phyloP scores from a whole-genome alignment of 2,329 filamentous ascomycete species.

The Fragosphaeria purpurea region DNA sequence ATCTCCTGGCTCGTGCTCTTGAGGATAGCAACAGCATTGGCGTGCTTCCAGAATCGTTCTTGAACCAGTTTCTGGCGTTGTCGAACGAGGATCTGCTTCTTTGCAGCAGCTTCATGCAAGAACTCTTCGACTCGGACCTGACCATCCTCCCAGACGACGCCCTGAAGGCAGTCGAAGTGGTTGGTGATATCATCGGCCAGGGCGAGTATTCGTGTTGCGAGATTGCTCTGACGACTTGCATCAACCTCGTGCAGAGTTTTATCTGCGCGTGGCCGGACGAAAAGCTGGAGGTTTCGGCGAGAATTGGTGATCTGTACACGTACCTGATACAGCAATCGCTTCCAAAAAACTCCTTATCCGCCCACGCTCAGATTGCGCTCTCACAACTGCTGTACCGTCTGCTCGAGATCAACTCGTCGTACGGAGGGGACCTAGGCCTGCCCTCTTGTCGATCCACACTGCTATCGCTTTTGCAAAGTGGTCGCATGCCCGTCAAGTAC shows the following conservation, averaged over 20 bases:
- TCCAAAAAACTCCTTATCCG: slow-evolving; percentile 58
- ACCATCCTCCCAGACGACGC: slow-evolving; percentile 37
- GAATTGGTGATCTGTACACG: slow-evolving; percentile 66
- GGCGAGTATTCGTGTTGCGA: slow-evolving; percentile 65
- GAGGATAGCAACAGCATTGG: slow-evolving; percentile 35
- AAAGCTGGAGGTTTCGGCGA: slow-evolving; percentile 49
- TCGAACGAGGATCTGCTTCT: slow-evolving; percentile 43
- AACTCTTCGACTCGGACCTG: slow-evolving; percentile 45
- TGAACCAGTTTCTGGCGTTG: slow-evolving; percentile 39
- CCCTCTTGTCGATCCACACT: slow-evolving; percentile 59
- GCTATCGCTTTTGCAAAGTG: slow-evolving; percentile 58
- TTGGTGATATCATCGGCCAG: slow-evolving; percentile 41
- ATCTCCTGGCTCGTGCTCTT: slow-evolving; percentile 33
- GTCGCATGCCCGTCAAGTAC: slow-evolving; percentile 64
- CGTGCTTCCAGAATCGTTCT: slow-evolving; percentile 38
- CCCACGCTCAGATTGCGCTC: slow-evolving; percentile 56
- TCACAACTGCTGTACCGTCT: slow-evolving; percentile 60
- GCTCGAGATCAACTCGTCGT: slow-evolving; percentile 56
- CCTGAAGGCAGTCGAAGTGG: slow-evolving; percentile 35
- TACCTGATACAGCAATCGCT: slow-evolving; percentile 64
- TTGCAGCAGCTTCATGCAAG: slow-evolving; percentile 38
- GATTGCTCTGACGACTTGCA: slow-evolving; percentile 54
- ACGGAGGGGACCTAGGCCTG: slow-evolving; percentile 48
- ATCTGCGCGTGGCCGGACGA: slow-evolving; percentile 53
- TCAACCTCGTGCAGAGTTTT: slow-evolving; percentile 58